phyloP scores from a whole-genome alignment of 2,329 filamentous ascomycete species.

The Rhynchosporium agropyri region DNA sequence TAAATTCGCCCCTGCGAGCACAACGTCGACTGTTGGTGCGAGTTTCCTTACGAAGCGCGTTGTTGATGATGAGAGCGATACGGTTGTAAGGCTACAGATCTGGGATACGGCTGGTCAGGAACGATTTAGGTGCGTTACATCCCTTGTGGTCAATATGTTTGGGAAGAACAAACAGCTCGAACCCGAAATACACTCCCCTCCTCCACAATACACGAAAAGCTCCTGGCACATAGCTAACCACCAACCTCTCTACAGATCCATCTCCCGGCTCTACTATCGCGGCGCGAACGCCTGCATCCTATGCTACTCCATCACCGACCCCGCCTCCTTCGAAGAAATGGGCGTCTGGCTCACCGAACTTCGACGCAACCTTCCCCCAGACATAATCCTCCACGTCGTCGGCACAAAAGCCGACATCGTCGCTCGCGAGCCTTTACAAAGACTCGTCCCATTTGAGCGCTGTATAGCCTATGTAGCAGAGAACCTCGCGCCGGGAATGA shows the following conservation, averaged over 20 bases:
- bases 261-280: conserved; percentile 94
- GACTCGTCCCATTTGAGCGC: conserved; percentile 89
- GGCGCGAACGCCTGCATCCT: conserved; percentile 92
- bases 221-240: conserved; percentile 16
- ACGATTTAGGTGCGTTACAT: conserved; percentile 66
- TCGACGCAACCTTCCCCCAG: conserved; percentile 70
- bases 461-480: conserved; percentile 96
- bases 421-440: conserved; percentile 73
- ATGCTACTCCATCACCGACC: conserved; percentile 92
- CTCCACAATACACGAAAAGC: neutral
- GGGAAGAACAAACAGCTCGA: neutral
- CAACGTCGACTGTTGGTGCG: conserved; percentile 71
- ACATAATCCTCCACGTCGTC: conserved; percentile 88
- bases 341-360: conserved; percentile 87
- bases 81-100: conserved; percentile 86
- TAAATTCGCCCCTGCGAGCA: conserved; percentile 41
- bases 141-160: neutral
- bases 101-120: conserved; percentile 98
- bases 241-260: conserved; percentile 55
- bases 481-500: conserved; percentile 74
- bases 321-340: conserved; percentile 87
- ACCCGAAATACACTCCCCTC: neutral
- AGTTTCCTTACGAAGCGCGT: conserved; percentile 80
- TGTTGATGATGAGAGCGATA: conserved; percentile 81
- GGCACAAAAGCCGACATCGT: conserved; percentile 94